These are phyloP conservation scores for Eucalyptus shirleyi DNA, from an alignment of 345 rosid genomes.

Conservation along the genomic window DNA sequence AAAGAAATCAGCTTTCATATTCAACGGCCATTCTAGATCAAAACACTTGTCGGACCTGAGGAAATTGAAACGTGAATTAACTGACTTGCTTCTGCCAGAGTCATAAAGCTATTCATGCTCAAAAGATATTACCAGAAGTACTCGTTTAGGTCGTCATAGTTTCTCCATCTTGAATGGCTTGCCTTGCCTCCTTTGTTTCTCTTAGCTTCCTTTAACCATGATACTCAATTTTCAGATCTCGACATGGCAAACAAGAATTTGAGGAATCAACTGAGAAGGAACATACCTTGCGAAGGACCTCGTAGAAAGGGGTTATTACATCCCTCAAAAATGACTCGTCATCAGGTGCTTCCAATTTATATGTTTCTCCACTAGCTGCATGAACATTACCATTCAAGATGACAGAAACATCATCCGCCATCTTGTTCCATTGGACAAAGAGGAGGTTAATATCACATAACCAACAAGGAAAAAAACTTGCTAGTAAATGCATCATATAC, in stretches of 20 bases:
- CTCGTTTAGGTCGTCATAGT: constrained; percentile 96
- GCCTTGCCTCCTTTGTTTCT: constrained; percentile 81
- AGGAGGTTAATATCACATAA: not conserved
- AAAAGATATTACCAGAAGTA: constrained; percentile 76
- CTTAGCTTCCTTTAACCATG: constrained; percentile 57
- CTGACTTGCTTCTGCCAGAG: not conserved
- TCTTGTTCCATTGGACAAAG: constrained; percentile 23
- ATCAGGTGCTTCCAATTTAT: constrained; percentile 34
- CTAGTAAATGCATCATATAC: not conserved
- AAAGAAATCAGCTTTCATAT: constrained; percentile 59
- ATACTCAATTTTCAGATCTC: constrained; percentile 1
- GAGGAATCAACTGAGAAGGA: not conserved
- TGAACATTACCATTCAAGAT: constrained; percentile 42
- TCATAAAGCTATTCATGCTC: not conserved
- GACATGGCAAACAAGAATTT: not conserved
- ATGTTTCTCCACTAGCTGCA: constrained; percentile 46
- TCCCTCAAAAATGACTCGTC: constrained; percentile 72
- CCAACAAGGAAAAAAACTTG: not conserved
- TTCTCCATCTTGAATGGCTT: constrained; percentile 98
- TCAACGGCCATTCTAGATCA: constrained; percentile 65
- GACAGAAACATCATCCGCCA: constrained; percentile 66
- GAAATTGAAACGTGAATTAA: not conserved
- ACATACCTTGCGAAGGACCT: constrained; percentile 65
- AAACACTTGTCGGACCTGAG: constrained; percentile 75
- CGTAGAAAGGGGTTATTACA: constrained; percentile 75